A percentile compares a stretch with the other conserved stretches of the same genome.
Evolutionary conservation across 352 stramenopile genomes (phyloP).

Genomic region (Pythium coloratum): DNA sequence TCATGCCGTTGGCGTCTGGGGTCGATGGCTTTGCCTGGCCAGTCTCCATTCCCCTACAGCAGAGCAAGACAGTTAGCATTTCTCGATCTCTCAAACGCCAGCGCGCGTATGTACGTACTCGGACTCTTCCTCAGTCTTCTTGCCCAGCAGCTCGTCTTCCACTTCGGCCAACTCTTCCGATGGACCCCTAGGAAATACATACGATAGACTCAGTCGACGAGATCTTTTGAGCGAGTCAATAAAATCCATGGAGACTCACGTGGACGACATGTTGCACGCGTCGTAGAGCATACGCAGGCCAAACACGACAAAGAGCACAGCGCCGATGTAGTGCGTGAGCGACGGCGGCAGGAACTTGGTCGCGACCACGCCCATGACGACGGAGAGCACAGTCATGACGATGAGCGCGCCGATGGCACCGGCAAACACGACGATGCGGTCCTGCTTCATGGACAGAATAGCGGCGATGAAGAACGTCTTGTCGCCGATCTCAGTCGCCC

Average conservation of each 20-base stretch:
- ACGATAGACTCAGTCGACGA: not conserved
- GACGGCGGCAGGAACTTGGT: conserved; percentile 92
- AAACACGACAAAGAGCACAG: conserved; percentile 96
- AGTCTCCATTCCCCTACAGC: conserved; percentile 31
- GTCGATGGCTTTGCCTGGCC: conserved; percentile 27
- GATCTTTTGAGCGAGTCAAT: not conserved
- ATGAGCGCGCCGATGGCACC: conserved; percentile 94
- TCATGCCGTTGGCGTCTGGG: conserved; percentile 51
- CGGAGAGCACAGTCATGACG: conserved; percentile 97
- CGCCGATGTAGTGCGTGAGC: conserved; percentile 97
- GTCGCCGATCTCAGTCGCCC: conserved; percentile 98
- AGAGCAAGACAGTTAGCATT: not conserved
- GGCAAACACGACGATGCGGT: conserved; percentile 94
- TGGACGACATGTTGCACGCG: conserved; percentile 77
- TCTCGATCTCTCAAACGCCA: not conserved
- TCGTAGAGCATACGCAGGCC: conserved; percentile 93
- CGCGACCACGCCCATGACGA: conserved; percentile 96
- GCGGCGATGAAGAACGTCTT: conserved; percentile 99
- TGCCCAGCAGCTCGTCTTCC: conserved; percentile 83
- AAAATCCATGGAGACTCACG: conserved; percentile 34
- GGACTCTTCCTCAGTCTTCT: conserved; percentile 69
- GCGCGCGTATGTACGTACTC: conserved; percentile 35
- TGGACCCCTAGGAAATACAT: conserved; percentile 41
- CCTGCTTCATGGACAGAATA: conserved; percentile 96
- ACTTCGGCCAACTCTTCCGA: conserved; percentile 82